Evolutionary conservation across 2,329 filamentous ascomycete species (phyloP), one percentile per base, ranked within the genome.

Genomic region (Juglanconis oblonga): DNA sequence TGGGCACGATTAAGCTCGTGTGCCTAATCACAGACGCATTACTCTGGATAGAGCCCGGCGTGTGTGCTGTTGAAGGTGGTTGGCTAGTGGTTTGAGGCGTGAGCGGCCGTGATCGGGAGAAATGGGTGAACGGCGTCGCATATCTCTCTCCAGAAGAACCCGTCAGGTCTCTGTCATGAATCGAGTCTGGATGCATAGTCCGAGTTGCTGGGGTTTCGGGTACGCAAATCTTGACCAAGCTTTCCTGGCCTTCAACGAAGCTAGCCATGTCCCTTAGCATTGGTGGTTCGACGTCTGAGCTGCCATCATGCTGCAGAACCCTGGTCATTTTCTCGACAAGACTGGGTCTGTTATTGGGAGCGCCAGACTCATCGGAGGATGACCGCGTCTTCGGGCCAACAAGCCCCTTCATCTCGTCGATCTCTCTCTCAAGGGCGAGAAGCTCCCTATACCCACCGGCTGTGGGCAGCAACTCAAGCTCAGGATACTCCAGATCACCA

Each of bases 401-500:
- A 6, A 62, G 29, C 2, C 63, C 62, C 35, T 64, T 67, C 44
- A 68, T 55, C 9, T 63, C 62, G 33, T 64, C 56, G 13, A 68
- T 65, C 44, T 66, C 65, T 4, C 59, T 49, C 49, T 66, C 65
- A 5, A 68, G 51, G 3, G 62, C 66, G 7, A 58, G 63, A 5
- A 67, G 53, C 45, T 68, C 67, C 35, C 55, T 58, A 29, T 64
- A 65, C 2, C 61, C 65, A 29, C 52, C 64, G 6, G 62, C 62
- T 6, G 49, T 65, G 2, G 65, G 57, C 9, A 61, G 61, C 1
- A 68, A 52, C 40, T 64, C 66, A 13, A 68, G 65, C 53, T 68
- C 67, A 3, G 66, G 66, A 49, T 67, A 67, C 24, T 68, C 67
- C 5, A 67, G 42, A 17, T 59, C 60, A 31, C 58, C 55, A 42